Conservation (phyloP, 192 early-diverging fungal species). For the Dissophora ornata region DNA sequence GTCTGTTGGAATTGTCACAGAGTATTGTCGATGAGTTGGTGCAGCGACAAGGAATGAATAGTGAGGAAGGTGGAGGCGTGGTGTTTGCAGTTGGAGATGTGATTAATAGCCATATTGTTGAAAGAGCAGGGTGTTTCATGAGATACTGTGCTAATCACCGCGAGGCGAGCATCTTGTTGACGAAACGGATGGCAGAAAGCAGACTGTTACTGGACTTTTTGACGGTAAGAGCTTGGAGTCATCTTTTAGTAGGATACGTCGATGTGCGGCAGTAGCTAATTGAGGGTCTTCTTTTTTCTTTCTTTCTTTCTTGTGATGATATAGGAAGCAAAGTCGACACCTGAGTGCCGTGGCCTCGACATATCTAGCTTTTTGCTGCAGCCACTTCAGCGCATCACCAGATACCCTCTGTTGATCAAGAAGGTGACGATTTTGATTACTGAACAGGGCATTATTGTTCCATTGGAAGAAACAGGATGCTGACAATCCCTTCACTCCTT, state of each 20-base stretch:
- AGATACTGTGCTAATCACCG: slow-evolving; percentile 84
- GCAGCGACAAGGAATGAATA: slow-evolving; percentile 62
- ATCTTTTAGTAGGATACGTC: slow-evolving; percentile 57
- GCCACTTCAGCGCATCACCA: slow-evolving; percentile 93
- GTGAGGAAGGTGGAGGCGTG: slow-evolving; percentile 50
- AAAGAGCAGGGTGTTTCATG: slow-evolving; percentile 79
- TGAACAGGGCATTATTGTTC: not conserved
- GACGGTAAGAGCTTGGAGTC: slow-evolving; percentile 69
- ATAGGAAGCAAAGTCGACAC: slow-evolving; percentile 67
- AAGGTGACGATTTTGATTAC: slow-evolving; percentile 57
- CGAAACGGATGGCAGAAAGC: slow-evolving; percentile 26
- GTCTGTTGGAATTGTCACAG: slow-evolving; percentile 73
- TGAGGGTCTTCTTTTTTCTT: not conserved
- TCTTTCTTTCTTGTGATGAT: slow-evolving; percentile 30
- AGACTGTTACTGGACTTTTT: slow-evolving; percentile 49
- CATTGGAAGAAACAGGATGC: not conserved
- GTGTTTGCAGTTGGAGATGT: slow-evolving; percentile 78
- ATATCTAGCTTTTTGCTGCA: slow-evolving; percentile 84
- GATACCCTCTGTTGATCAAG: slow-evolving; percentile 90
- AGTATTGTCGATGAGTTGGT: slow-evolving; percentile 77
- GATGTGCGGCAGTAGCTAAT: no score
- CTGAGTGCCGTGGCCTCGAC: slow-evolving; percentile 77
- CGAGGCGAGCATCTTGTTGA: slow-evolving; percentile 65
- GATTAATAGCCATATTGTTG: slow-evolving; percentile 75
- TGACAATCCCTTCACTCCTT: not conserved